Evolutionary conservation across 2,329 filamentous ascomycete genomes (phyloP).

Genomic region (Aureobasidium sp.): DNA sequence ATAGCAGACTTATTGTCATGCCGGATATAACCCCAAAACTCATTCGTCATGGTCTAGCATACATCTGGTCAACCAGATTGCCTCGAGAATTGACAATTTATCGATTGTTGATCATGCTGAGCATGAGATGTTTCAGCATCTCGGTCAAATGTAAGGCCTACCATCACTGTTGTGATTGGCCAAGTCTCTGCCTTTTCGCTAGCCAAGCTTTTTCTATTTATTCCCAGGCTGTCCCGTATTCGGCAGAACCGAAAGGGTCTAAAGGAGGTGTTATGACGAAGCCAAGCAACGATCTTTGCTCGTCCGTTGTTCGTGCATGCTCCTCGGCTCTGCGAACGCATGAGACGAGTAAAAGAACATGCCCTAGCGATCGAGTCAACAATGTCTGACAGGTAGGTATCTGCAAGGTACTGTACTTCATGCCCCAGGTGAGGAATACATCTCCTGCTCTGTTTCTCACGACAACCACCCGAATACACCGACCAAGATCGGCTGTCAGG

Average conservation of each 20-base stretch:
- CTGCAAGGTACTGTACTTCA: neutral
- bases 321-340: neutral
- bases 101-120: neutral
- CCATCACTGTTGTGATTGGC: neutral
- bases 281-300: conserved; percentile 21
- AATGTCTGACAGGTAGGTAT: neutral
- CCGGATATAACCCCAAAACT: neutral
- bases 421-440: neutral
- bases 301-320: conserved; percentile 2
- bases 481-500: neutral
- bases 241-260: neutral
- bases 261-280: conserved; percentile 64
- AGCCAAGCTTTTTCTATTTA: conserved; percentile 9
- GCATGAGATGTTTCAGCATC: neutral
- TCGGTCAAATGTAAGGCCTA: neutral
- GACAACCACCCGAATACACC: neutral
- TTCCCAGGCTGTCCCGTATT: conserved; percentile 4
- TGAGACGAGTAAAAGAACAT: neutral
- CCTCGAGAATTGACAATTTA: neutral
- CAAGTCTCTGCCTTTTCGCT: neutral
- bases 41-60: neutral
- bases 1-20: neutral
- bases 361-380: neutral
- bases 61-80: neutral
- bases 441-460: neutral